Conservation (phyloP, 345 rosid species). For the Bruguiera gymnorhiza region DNA sequence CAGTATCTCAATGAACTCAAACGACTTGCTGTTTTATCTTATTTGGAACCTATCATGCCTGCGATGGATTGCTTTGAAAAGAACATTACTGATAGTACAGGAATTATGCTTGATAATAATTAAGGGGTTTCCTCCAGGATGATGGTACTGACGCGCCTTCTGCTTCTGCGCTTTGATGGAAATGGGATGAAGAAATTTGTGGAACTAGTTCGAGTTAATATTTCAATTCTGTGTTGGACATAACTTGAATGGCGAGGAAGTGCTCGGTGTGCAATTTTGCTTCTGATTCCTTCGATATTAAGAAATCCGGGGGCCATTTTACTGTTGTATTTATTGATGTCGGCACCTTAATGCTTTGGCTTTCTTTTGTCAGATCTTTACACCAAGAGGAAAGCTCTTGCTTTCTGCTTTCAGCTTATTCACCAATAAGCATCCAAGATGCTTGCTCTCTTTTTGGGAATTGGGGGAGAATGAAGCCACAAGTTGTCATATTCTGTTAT, state of each 20-base stretch:
- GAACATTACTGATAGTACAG: too few relatives aligned
- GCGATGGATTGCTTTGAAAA: too few relatives aligned
- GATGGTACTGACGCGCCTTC: too few relatives aligned
- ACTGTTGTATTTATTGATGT: background rate
- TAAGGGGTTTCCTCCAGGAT: too few relatives aligned
- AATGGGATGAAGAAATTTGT: background rate
- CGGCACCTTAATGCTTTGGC: background rate
- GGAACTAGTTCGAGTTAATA: background rate
- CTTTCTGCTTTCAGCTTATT: slow-evolving; percentile 86
- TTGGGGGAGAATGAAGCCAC: slow-evolving; percentile 72
- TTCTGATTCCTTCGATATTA: too few relatives aligned
- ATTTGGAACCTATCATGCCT: too few relatives aligned
- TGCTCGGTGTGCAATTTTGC: too few relatives aligned
- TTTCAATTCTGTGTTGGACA: background rate
- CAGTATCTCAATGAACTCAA: too few relatives aligned
- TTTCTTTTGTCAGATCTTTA: slow-evolving; percentile 48
- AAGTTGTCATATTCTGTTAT: slow-evolving; percentile 49
- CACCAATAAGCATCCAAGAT: slow-evolving; percentile 67
- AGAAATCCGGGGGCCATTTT: background rate
- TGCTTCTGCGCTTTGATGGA: background rate
- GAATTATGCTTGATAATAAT: too few relatives aligned
- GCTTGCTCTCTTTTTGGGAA: slow-evolving; percentile 76
- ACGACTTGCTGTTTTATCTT: too few relatives aligned
- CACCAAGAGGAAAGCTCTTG: slow-evolving; percentile 63
- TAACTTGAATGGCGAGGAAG: too few relatives aligned